Conservation (phyloP, 2,329 filamentous ascomycete species). For the Alternaria postmessia region DNA sequence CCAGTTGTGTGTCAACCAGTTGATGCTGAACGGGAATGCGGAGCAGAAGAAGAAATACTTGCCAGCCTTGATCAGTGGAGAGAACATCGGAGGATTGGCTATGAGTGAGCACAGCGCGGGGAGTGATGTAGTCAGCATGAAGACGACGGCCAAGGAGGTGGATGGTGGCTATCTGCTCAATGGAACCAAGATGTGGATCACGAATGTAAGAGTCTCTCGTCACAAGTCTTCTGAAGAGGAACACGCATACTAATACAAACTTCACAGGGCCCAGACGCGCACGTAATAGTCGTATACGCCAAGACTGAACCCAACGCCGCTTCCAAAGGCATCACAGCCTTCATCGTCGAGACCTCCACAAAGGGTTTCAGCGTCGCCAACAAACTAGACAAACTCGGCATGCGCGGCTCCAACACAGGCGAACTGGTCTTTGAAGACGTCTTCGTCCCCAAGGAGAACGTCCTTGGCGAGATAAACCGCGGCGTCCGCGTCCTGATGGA, state of each 20-base stretch:
- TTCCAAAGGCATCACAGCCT: conserved; percentile 93
- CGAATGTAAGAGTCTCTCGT: conserved; percentile 69
- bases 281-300: conserved; percentile 93
- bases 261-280: conserved; percentile 81
- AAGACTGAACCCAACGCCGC: conserved; percentile 84
- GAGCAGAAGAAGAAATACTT: conserved; percentile 84
- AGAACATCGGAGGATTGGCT: conserved; percentile 83
- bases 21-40: conserved; percentile 83
- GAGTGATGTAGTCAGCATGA: conserved; percentile 95
- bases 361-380: conserved; percentile 84
- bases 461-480: conserved; percentile 80
- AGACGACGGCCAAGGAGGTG: conserved; percentile 79
- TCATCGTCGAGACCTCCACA: conserved; percentile 77
- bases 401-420: conserved; percentile 96
- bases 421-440: conserved; percentile 91
- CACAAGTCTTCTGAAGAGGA: not conserved
- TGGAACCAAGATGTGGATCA: conserved; percentile 99
- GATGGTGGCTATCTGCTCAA: conserved; percentile 87
- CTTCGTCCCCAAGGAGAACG: conserved; percentile 83
- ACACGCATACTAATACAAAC: not conserved
- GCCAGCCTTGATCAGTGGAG: conserved; percentile 80
- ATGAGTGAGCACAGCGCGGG: conserved; percentile 95
- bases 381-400: conserved; percentile 97
- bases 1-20: conserved; percentile 95
- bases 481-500: conserved; percentile 96